Evolutionary conservation across 805 yeast genomes (phyloP).

Genomic region (Metschnikowia lachancei): DNA sequence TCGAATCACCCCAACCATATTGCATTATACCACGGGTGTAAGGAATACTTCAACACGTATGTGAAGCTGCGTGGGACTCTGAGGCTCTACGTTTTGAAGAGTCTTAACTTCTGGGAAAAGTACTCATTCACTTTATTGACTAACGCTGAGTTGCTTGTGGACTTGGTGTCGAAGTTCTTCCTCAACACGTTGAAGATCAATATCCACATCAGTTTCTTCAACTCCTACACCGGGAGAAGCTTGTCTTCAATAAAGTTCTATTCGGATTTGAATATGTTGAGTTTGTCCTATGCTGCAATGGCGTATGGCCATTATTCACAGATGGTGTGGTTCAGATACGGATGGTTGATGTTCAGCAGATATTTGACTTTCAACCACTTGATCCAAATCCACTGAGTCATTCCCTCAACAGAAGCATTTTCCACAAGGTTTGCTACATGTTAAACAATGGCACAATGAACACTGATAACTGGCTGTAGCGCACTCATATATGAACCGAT

Average conservation of each 20-base stretch:
- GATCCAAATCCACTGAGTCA: slow-evolving; percentile 23
- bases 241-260: slow-evolving; percentile 31
- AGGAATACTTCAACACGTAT: slow-evolving; percentile 27
- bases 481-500: too few species aligned
- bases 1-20: slow-evolving; percentile 87
- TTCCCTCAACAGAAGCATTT: not conserved
- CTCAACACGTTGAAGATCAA: slow-evolving; percentile 33
- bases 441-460: too few species aligned
- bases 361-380: slow-evolving; percentile 77
- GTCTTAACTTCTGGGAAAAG: slow-evolving; percentile 43
- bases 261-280: slow-evolving; percentile 39
- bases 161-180: slow-evolving; percentile 33
- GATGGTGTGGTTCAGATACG: slow-evolving; percentile 92
- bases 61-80: slow-evolving; percentile 1
- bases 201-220: slow-evolving; percentile 39
- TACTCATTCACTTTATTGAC: slow-evolving; percentile 49
- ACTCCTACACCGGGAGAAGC: slow-evolving; percentile 15
- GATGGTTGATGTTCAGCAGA: slow-evolving; percentile 77
- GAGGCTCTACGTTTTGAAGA: slow-evolving; percentile 33
- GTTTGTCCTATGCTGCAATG: slow-evolving; percentile 66
- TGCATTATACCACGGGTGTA: slow-evolving; percentile 54
- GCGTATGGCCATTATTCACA: slow-evolving; percentile 79
- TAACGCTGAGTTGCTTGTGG: slow-evolving; percentile 39
- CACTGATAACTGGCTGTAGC: too few species aligned
- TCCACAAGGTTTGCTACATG: too few species aligned